Base-by-base conservation (phyloP, 495 filamentous ascomycete genomes). In the Annulohypoxylon bovei region DNA sequence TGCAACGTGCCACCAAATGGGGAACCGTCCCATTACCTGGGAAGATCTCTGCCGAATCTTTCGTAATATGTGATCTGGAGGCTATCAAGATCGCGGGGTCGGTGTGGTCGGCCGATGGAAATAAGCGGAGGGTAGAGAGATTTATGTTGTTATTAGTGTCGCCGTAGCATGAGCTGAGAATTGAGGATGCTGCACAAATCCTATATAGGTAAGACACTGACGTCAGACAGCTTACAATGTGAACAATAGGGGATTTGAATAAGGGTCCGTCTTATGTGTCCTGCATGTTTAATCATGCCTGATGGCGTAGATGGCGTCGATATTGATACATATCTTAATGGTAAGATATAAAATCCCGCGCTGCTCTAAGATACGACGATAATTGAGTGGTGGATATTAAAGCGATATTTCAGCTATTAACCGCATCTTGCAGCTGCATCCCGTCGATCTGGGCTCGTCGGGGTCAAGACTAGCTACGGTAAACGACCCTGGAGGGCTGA, bases 281-380 rank as follows among this genome's bases (percentile, higher is more conserved):
- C 4, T n/a, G 57, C 32, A 67, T 53, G 37, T 23, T 54, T 37
- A 16, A 22, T 27, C 11, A 67, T 63, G 69, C 47, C 44, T 35
- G 28, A 72, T 72, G 64, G 64, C 69, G 69, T 72, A 72, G 69
- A 25, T 67, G 69, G 69, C 63, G 69, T 71, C 49, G 50, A 22
- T 46, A 53, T 16, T 40, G 39, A 20, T 4, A 55, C 7, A 20
- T 4, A 55, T 12, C 20, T 27, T 14, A 50, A 14, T 66, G 62
- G 68, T 58, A 39, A 59, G 9, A 52, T 33, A 42, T 55, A 59
- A 64, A 64, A 70, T 55, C 60, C 37, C 44, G 16, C 46, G 49
- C 18, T 47, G 47, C 55, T 67, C 56, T 67, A 53, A 54, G 16
- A 42, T 7, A 30, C 14, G 8, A 53, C 33, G 16, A 64, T n/a